Base-by-base conservation (phyloP, 768 basidiomycete genomes). In the Dioszegia hungarica region DNA sequence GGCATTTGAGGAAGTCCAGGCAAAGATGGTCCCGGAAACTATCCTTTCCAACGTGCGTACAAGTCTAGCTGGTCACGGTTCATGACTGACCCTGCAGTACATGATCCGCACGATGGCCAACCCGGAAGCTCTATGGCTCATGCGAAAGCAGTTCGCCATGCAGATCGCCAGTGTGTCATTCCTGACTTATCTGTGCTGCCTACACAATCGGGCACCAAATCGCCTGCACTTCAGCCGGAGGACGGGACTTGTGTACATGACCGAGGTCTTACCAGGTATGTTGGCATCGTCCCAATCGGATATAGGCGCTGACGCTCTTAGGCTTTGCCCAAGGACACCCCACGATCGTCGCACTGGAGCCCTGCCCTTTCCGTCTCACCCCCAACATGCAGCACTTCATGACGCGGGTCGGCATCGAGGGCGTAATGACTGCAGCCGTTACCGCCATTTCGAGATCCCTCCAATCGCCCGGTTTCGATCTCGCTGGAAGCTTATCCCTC, bases 311-410 rank as follows among this genome's bases (percentile, higher is more conserved):
- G 54, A 63, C 72, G n/a, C 56, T 66, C 14, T 45, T 51, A 80
- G 75, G 68, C n/a, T 73, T 74, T 54, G 69, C 70, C 17, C 55
- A 57, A 22, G 61, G 62, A 56, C 86, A 81, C 50, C 72, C 84
- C 1, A 75, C 88, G 39, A 88, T 90, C 70, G 82, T 83, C 14
- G 87, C 88, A 17, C 85, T 80, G 63, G 95, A 99, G 66, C 81
- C 85, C 2, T 91, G 97, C 4, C 95, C 95, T 0, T 99, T 99
- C 87, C 86, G 95, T 34, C 84, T 94, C 62, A 98, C 95, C 3
- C 92, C 92, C 3, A 97, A 95, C 76, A 84, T 99, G 79, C 95
- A 99, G 77, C 82, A 83, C 61, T 93, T 99, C 79, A 78, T 98
- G 34, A 90, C 90, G 1, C 87, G 88, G 1, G 82, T 90, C 52